Evolutionary conservation across 176 grass and related monocot species (phyloP).

Genomic region (Dactylis glomerata): DNA sequence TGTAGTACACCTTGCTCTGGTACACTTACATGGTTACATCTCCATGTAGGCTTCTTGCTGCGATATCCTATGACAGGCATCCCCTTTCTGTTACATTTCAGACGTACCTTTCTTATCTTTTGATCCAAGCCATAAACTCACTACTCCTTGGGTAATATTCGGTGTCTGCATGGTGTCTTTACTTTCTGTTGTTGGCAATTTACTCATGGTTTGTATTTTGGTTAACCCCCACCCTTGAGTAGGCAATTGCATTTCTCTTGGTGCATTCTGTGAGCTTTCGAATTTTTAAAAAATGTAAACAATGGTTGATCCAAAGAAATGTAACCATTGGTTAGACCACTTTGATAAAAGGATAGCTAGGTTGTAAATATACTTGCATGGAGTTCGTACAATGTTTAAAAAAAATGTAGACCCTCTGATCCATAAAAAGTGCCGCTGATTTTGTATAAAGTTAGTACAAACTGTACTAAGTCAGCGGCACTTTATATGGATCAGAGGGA

Average conservation of each 20-base stretch:
- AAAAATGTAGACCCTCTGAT: too few species aligned
- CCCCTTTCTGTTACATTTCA: neutral
- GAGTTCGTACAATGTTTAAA: too few species aligned
- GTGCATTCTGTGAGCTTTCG: neutral
- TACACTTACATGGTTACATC: neutral
- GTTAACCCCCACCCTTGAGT: neutral
- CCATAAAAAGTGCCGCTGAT: too few species aligned
- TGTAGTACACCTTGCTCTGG: neutral
- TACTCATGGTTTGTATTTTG: neutral
- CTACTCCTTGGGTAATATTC: neutral
- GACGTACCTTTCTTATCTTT: neutral
- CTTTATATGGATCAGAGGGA: too few species aligned
- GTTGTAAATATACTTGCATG: neutral
- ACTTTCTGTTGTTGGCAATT: conserved; percentile 4
- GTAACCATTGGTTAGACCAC: neutral
- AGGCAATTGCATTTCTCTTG: neutral
- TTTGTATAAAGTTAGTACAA: too few species aligned
- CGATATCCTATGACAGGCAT: neutral
- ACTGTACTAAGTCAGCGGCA: too few species aligned
- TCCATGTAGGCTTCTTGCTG: neutral
- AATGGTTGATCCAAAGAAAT: neutral
- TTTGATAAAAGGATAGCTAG: neutral
- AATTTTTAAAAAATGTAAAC: neutral
- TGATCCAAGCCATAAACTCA: neutral
- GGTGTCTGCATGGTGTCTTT: neutral